phyloP scores from a whole-genome alignment of 495 filamentous ascomycete genomes.

The Amniculicola lignicola region DNA sequence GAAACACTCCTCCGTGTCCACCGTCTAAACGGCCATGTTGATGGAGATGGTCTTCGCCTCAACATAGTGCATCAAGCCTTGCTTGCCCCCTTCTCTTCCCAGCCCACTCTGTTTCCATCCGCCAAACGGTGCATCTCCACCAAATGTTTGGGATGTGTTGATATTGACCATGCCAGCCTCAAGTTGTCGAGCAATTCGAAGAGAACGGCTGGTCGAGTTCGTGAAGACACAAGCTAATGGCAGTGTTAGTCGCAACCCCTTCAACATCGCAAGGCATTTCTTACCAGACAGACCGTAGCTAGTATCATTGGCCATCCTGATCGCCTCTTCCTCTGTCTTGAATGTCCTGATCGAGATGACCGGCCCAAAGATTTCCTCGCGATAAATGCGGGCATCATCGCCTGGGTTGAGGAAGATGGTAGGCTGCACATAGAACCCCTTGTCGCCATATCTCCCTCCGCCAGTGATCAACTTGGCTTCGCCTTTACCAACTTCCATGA shows the following conservation, averaged over 20 bases:
- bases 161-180: constrained; percentile 55
- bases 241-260: not conserved
- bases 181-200: constrained; percentile 50
- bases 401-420: constrained; percentile 49
- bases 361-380: constrained; percentile 55
- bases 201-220: constrained; percentile 49
- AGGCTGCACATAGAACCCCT: constrained; percentile 49
- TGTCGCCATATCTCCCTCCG: constrained; percentile 32
- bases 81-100: constrained; percentile 47
- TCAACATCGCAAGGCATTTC: not conserved
- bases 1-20: no score
- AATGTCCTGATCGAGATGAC: constrained; percentile 51
- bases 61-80: constrained; percentile 46
- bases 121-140: constrained; percentile 48
- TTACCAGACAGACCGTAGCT: constrained; percentile 27
- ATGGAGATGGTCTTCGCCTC: constrained; percentile 49
- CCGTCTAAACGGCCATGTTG: no score
- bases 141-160: constrained; percentile 48
- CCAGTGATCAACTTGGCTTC: constrained; percentile 37
- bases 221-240: constrained; percentile 47
- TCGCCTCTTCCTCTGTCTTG: constrained; percentile 54
- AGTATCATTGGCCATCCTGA: constrained; percentile 51
- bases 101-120: constrained; percentile 53
- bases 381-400: constrained; percentile 47
- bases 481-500: constrained; percentile 34